Evolutionary conservation across 192 early-diverging fungal species (phyloP).

Genomic region (Irineochytrium annulatum): DNA sequence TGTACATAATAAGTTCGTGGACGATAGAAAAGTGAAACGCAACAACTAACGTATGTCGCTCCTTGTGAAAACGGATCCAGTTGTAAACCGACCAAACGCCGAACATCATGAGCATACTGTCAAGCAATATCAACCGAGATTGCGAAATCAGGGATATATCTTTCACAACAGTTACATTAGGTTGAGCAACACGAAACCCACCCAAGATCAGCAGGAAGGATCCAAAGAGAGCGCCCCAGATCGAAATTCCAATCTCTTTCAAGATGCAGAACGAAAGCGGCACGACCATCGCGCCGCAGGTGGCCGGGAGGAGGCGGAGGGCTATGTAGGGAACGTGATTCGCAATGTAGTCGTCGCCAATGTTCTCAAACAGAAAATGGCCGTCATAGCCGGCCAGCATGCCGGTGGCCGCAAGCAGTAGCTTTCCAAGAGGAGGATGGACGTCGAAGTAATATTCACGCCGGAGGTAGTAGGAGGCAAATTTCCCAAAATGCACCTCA

Average conservation of each 20-base stretch:
- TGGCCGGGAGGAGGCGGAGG: conserved; percentile 74
- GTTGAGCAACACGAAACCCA: conserved; percentile 24
- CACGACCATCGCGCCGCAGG: conserved; percentile 72
- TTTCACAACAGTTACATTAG: conserved; percentile 23
- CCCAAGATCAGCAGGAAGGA: conserved; percentile 81
- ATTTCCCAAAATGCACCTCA: conserved; percentile 99
- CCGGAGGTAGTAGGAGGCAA: conserved; percentile 86
- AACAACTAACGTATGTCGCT: conserved; percentile 24
- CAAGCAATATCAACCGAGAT: conserved; percentile 87
- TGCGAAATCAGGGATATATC: conserved; percentile 91
- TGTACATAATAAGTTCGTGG: conserved; percentile 2
- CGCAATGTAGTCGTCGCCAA: conserved; percentile 83
- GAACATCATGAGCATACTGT: conserved; percentile 91
- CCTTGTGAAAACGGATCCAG: conserved; percentile 86
- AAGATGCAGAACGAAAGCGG: conserved; percentile 79
- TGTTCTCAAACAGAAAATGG: conserved; percentile 90
- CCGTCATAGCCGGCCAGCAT: conserved; percentile 91
- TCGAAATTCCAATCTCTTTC: conserved; percentile 80
- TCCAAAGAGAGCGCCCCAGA: conserved; percentile 67
- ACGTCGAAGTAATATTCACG: conserved; percentile 95
- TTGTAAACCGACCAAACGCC: conserved; percentile 77
- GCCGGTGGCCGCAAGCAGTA: conserved; percentile 80
- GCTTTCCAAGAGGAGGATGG: conserved; percentile 92
- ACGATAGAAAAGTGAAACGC: conserved; percentile 6
- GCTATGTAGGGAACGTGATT: conserved; percentile 88